A percentile compares a stretch with the other conserved stretches of the same genome.
Conservation (phyloP, 345 rosid species). For the Nasturtium officinale region DNA sequence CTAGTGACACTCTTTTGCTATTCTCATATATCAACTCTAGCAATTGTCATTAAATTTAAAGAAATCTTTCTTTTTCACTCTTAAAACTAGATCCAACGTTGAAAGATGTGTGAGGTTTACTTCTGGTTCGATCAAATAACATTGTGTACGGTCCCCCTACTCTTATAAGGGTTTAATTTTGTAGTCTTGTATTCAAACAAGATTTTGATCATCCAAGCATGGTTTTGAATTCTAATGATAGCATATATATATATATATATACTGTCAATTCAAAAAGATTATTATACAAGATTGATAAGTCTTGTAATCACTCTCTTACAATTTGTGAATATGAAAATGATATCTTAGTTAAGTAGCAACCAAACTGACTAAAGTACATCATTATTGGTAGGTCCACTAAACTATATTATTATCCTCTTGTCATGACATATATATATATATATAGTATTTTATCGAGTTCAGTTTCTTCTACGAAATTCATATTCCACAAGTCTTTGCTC, state of each 20-base stretch:
- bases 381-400: constrained; percentile 38
- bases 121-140: not conserved
- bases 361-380: not conserved
- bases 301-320: not conserved
- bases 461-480: constrained; percentile 17
- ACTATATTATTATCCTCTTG: constrained; percentile 29
- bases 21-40: not conserved
- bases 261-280: not conserved
- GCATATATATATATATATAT: not conserved
- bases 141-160: not conserved
- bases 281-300: not conserved
- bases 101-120: not conserved
- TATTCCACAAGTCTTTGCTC: constrained; percentile 25
- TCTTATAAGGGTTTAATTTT: too few species aligned
- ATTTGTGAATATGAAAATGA: not conserved
- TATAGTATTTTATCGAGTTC: not conserved
- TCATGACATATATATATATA: not conserved
- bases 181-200: not conserved
- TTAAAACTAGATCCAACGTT: not conserved
- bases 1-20: too few species aligned
- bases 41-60: not conserved
- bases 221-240: not conserved
- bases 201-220: not conserved
- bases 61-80: not conserved
- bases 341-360: not conserved